Percentiles rank a stretch among this genome's conserved stretches.
Evolutionary conservation across 352 stramenopile genomes (phyloP).

Genomic region (Globisporangium solare): DNA sequence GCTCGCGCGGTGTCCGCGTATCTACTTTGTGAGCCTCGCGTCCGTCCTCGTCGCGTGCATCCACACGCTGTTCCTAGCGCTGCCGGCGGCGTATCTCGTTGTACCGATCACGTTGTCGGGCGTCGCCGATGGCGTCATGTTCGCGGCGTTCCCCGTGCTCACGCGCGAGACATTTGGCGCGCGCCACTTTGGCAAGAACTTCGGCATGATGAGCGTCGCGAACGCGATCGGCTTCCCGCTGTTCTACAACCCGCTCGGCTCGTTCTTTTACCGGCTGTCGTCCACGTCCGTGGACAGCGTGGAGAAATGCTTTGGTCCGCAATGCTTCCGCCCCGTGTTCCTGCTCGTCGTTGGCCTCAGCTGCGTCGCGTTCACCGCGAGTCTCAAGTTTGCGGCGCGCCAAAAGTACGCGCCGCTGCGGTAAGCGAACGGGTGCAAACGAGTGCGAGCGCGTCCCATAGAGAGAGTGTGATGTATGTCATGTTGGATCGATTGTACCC

Average conservation of each 20-base stretch:
- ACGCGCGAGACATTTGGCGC: constrained; percentile 65
- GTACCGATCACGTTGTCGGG: constrained; percentile 60
- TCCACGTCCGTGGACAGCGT: constrained; percentile 28
- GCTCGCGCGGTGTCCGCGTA: constrained; percentile 36
- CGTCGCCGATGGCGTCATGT: constrained; percentile 69
- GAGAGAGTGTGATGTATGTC: no score
- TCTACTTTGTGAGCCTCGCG: constrained; percentile 56
- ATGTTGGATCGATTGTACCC: not conserved
- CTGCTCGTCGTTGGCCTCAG: constrained; percentile 49
- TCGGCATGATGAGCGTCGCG: constrained; percentile 65
- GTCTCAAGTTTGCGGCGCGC: constrained; percentile 41
- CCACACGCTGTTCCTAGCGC: constrained; percentile 51
- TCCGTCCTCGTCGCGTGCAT: constrained; percentile 53
- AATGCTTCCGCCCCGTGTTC: constrained; percentile 67
- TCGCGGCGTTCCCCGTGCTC: constrained; percentile 62
- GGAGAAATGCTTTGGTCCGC: constrained; percentile 45
- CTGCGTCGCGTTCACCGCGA: constrained; percentile 41
- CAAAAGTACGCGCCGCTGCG: constrained; percentile 22
- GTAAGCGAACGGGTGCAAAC: not conserved
- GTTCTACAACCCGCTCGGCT: constrained; percentile 64
- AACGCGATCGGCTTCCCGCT: constrained; percentile 72
- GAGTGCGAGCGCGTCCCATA: no score
- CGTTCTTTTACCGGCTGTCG: constrained; percentile 48
- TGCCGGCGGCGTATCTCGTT: constrained; percentile 32
- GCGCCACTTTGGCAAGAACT: constrained; percentile 77